Percentiles rank a stretch among this genome's conserved stretches.
phyloP scores from a whole-genome alignment of 2,329 filamentous ascomycete species.

The Beauveria medogensis region DNA sequence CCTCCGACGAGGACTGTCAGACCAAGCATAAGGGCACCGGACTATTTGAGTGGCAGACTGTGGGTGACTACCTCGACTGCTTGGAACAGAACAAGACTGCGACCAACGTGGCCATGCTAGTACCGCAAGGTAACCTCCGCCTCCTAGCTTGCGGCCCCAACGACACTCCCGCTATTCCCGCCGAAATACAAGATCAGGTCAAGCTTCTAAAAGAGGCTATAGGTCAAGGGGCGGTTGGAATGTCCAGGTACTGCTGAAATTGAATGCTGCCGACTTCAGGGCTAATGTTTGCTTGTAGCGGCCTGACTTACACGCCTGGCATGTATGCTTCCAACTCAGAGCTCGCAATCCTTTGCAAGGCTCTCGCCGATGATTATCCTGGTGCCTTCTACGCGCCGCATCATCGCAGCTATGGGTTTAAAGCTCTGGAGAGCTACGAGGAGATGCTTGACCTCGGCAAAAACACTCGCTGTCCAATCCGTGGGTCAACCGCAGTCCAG shows the following conservation, averaged over 20 bases:
- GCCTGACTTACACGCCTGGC: conserved; percentile 19
- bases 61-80: conserved; percentile 19
- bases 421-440: conserved; percentile 18
- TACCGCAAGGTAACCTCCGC: conserved; percentile 18
- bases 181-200: conserved; percentile 17
- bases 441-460: conserved; percentile 18
- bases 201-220: conserved; percentile 16
- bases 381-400: conserved; percentile 19
- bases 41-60: conserved; percentile 18
- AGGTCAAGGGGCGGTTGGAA: conserved; percentile 17
- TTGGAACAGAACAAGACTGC: conserved; percentile 17
- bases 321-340: conserved; percentile 21
- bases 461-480: conserved; percentile 18
- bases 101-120: conserved; percentile 19
- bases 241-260: conserved; percentile 15
- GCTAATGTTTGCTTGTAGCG: conserved; percentile 8
- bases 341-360: conserved; percentile 16
- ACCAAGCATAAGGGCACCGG: conserved; percentile 12
- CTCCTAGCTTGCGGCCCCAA: conserved; percentile 18
- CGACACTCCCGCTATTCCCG: conserved; percentile 14
- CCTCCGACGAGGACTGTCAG: conserved; percentile 17
- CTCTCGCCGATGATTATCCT: conserved; percentile 16
- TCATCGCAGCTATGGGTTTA: conserved; percentile 19
- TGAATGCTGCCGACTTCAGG: too few species aligned
- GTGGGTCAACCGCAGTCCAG: conserved; percentile 9